Percentiles rank a stretch among this genome's conserved stretches.
Evolutionary conservation across 2,329 filamentous ascomycete genomes (phyloP).

Genomic region (Aureobasidium sp.): DNA sequence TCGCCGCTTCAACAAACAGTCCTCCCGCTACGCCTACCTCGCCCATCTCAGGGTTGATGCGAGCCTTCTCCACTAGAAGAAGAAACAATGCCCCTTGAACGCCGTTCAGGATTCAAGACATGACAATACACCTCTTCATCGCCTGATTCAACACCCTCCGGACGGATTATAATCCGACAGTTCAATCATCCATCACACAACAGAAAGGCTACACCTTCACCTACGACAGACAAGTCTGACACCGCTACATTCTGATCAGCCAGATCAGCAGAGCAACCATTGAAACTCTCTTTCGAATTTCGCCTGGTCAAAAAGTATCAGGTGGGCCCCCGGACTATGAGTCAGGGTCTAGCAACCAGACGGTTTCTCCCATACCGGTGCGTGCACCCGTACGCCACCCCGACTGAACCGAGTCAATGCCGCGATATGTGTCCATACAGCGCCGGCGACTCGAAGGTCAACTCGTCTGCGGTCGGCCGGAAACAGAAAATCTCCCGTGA

Average conservation of each 20-base stretch:
- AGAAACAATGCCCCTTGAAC: constrained; percentile 10
- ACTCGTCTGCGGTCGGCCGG: neutral
- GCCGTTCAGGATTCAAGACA: constrained; percentile 5
- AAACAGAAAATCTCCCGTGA: neutral
- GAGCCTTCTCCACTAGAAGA: constrained; percentile 9
- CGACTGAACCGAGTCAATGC: constrained; percentile 3
- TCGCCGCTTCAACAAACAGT: neutral
- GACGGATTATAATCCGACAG: neutral
- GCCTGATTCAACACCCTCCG: neutral
- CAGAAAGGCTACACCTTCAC: neutral
- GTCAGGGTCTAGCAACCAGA: constrained; percentile 5
- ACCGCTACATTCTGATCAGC: neutral
- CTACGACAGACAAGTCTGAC: neutral
- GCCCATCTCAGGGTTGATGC: constrained; percentile 5
- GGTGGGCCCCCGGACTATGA: constrained; percentile 5
- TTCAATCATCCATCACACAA: neutral
- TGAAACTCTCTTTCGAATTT: neutral
- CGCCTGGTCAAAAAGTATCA: neutral
- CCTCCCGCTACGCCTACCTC: constrained; percentile 6
- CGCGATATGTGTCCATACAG: constrained; percentile 5
- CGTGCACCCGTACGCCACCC: neutral
- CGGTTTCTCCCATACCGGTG: neutral
- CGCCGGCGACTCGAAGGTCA: neutral
- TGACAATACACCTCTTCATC: neutral
- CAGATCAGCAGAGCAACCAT: neutral